Evolutionary conservation across 805 yeast species (phyloP), one percentile per base, ranked within the genome.

Genomic region (Metschnikowia baotianmanensis): DNA sequence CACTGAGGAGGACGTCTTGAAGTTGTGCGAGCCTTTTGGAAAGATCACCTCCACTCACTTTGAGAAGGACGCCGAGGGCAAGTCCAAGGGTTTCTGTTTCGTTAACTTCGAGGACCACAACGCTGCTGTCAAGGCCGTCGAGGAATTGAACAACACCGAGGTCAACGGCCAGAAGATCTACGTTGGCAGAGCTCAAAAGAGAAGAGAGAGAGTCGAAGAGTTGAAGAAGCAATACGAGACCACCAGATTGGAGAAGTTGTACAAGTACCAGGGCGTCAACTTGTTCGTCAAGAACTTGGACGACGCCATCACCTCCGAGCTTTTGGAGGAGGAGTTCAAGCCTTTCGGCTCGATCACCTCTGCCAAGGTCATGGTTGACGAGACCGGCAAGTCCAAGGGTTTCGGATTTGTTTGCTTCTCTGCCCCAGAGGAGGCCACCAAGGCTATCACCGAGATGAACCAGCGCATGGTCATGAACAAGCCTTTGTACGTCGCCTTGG

Each of bases 161-260:
- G 67, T 83, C 66, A 81, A 80, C 59, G 95, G 93, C 61, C 87
- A 86, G 75, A 79, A 75, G 69, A 72, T 93, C 53, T 93, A 82
- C 68, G 99, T 91, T 61, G 96, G 97, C 61, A 88, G 99, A 73
- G 99, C 99, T 57, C 99, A 93, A 78, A 91, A 89, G 89, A 91
- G 89, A 81, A 78, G 86, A 71, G 99, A 93, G 80, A 90, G 99
- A 78, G 71, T 83, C 63, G 96, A 88, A 75, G 95, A 89, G 72
- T 85, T 93, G 70, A 88, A 86, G 77, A 84, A 83, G 73, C 95
- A 88, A 75, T 83, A 87, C 75, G 98, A 93, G 73, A 80, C 86
- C 56, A 83, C 85, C 56, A 83, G 96, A 67, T 77, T 85, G 66
- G 98, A 93, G 76, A 87, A 87, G 70, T 73, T 87, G 64, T 80